phyloP scores from a whole-genome alignment of 768 basidiomycete species.

The Boletus sensibilis region DNA sequence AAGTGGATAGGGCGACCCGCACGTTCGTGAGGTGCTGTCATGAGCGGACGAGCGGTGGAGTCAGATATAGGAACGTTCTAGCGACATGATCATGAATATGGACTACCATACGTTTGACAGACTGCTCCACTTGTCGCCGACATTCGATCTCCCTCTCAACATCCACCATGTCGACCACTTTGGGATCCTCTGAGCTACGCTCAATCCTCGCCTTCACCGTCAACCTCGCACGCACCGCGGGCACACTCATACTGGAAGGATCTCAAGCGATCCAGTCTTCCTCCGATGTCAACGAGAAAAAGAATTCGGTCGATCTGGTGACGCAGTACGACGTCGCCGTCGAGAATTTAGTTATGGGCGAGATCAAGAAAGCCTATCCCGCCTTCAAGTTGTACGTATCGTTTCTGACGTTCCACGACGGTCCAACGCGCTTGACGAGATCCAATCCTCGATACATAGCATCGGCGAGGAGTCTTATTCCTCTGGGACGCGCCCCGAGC shows the following conservation, averaged over 20 bases:
- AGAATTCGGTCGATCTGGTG: constrained; percentile 91
- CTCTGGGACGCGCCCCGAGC: constrained; percentile 59
- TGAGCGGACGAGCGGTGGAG: background rate
- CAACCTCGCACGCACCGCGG: constrained; percentile 71
- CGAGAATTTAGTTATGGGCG: constrained; percentile 76
- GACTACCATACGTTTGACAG: background rate
- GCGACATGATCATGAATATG: too few relatives aligned
- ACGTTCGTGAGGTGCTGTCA: constrained; percentile 5
- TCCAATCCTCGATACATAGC: constrained; percentile 38
- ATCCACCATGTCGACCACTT: constrained; percentile 30
- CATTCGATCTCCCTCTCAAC: background rate
- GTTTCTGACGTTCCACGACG: background rate
- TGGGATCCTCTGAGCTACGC: constrained; percentile 48
- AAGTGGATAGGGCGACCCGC: background rate
- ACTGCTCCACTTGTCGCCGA: background rate
- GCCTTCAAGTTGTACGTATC: constrained; percentile 74
- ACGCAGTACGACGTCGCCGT: constrained; percentile 93
- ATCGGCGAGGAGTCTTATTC: constrained; percentile 95
- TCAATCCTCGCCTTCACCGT: constrained; percentile 67
- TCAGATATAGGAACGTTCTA: background rate
- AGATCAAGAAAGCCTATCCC: constrained; percentile 67
- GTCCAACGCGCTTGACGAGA: background rate
- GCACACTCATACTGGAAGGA: constrained; percentile 73
- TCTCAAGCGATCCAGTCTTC: constrained; percentile 68
- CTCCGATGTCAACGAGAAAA: constrained; percentile 74